A percentile compares a stretch with the other conserved stretches of the same genome.
These are phyloP conservation scores for Talinum fruticosum DNA, from an alignment of 148 eudicot species.

Conservation along the genomic window DNA sequence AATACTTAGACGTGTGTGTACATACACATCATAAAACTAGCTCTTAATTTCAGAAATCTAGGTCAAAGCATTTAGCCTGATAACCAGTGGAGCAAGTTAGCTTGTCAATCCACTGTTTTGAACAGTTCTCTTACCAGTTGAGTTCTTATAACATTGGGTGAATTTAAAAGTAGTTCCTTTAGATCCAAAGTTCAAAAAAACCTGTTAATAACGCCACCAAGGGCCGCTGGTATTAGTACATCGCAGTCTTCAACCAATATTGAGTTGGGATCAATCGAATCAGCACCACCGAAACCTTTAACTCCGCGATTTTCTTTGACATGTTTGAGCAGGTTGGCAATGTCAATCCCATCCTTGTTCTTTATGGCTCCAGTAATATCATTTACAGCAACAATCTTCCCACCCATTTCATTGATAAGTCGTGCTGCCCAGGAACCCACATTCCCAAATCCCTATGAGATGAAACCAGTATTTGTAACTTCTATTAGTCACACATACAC, in stretches of 20 bases:
- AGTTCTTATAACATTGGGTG: too few species aligned
- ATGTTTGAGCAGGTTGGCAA: conserved; percentile 66
- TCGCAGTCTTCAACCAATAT: conserved; percentile 94
- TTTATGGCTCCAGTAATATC: conserved; percentile 87
- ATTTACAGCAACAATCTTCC: conserved; percentile 84
- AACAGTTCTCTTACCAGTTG: too few species aligned
- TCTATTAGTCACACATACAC: neutral
- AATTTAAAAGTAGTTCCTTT: neutral
- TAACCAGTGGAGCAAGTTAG: too few species aligned
- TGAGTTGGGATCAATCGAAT: conserved; percentile 58
- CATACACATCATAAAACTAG: too few species aligned
- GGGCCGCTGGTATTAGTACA: conserved; percentile 95
- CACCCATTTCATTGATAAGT: conserved; percentile 75
- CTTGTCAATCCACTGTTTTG: too few species aligned
- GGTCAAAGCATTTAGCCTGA: too few species aligned
- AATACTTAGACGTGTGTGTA: too few species aligned
- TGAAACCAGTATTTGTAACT: conserved; percentile 7
- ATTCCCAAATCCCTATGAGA: conserved; percentile 88
- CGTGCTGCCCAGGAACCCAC: conserved; percentile 98
- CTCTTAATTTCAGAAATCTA: too few species aligned
- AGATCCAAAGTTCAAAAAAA: conserved; percentile 18
- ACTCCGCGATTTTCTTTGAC: conserved; percentile 70
- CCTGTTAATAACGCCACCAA: conserved; percentile 97
- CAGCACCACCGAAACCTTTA: conserved; percentile 67
- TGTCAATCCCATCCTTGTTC: conserved; percentile 73